Evolutionary conservation across 2,329 filamentous ascomycete genomes (phyloP), one percentile per base, ranked within the genome.

Genomic region (Aureobasidium mangrovei): DNA sequence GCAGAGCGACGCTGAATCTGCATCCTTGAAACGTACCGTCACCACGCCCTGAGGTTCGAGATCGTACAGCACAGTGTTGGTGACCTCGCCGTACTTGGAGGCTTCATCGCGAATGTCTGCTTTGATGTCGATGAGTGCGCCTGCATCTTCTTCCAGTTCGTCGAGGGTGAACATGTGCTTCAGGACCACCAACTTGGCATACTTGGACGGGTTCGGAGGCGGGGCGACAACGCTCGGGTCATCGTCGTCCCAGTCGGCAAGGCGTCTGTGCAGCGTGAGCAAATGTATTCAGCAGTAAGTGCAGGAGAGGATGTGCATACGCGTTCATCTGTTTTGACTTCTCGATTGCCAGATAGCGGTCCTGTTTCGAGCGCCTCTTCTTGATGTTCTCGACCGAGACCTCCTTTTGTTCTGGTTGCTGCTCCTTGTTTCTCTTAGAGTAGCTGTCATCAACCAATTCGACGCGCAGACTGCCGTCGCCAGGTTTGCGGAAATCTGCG

Each of bases 181-280:
- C 59, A 98, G 73, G 56, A 97, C 84, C 29, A 95, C 91, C 12
- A 88, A 76, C 68, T 91, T 94, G 63, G 91, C 87, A 72, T 81
- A 86, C 63, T 74, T 74, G 10, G 75, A 76, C 59, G 70, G 77
- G 7, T 75, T 78, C 40, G 82, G 76, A 1, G 53, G 53, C n/a
- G 78, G 76, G 27, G 82, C 64, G 27, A 62, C 57, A 9, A 75
- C 70, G 1, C 76, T 79, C 28, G 85, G 80, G 53, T 91, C 85
- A 66, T 97, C 91, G 64, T 96, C 91, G 64, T 89, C 87, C 93
- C 93, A 98, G 69, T 97, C 91, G 3, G 90, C 86, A 33, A 97
- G 81, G 71, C 91, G 91, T 46, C 89, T 91, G 64, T 31, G 29
- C 4, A 39, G 10, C 29, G 40, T 62, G 51, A 60, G 55, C 38